A percentile compares a stretch with the other conserved stretches of the same genome.
phyloP scores from a whole-genome alignment of 2,329 filamentous ascomycete genomes.

The Fusarium sp. region DNA sequence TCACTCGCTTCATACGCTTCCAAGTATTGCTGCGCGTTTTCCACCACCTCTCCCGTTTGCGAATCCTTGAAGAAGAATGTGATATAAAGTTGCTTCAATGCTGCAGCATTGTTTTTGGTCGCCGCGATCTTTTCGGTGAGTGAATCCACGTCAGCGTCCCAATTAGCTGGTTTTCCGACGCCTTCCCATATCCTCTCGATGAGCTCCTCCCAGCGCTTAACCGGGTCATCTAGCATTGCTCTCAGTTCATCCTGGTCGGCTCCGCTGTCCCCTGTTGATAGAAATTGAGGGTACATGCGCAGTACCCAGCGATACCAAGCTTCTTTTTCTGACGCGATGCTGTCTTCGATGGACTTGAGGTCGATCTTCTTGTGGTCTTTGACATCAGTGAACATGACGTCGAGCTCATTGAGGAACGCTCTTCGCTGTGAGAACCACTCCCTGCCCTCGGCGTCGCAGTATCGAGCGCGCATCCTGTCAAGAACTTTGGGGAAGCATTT shows the following conservation, averaged over 20 bases:
- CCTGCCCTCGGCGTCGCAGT: conserved; percentile 51
- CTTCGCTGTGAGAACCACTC: conserved; percentile 68
- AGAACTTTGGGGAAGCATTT: conserved; percentile 64
- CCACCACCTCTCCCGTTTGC: conserved; percentile 52
- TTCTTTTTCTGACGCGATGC: conserved; percentile 65
- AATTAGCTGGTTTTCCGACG: conserved; percentile 53
- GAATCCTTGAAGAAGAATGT: conserved; percentile 58
- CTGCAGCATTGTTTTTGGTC: conserved; percentile 50
- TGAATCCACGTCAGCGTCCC: conserved; percentile 52
- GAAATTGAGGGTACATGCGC: conserved; percentile 56
- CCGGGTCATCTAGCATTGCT: conserved; percentile 55
- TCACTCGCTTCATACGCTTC: conserved; percentile 53
- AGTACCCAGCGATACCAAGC: conserved; percentile 66
- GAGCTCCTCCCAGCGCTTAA: conserved; percentile 55
- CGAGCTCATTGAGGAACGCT: conserved; percentile 64
- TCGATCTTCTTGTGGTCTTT: conserved; percentile 58
- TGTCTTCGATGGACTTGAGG: conserved; percentile 62
- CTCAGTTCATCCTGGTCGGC: conserved; percentile 52
- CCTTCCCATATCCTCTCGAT: conserved; percentile 55
- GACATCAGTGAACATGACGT: conserved; percentile 63
- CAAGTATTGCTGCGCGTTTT: conserved; percentile 56
- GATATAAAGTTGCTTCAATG: conserved; percentile 57
- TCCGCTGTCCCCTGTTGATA: conserved; percentile 51
- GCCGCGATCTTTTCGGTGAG: conserved; percentile 54
- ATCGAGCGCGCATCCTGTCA: conserved; percentile 58